Base-by-base conservation (phyloP, 2,329 filamentous ascomycete genomes). In the Botrytis medusae region DNA sequence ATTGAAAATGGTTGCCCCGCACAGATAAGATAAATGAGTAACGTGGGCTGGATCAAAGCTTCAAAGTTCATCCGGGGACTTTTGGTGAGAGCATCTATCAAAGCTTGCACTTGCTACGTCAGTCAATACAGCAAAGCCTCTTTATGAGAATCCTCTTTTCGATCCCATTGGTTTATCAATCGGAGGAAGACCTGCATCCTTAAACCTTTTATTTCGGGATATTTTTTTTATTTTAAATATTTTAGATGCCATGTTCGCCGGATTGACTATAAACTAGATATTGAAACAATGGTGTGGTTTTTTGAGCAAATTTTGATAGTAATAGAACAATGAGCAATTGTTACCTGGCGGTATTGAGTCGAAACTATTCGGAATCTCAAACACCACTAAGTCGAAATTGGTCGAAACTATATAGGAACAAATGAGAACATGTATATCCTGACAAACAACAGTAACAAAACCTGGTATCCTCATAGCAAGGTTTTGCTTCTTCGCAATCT, bases 11-110 rank as follows among this genome's bases (percentile, higher is more conserved):
- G 44, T 59, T 59, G 22, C 61, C 61, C 51, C 48, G 70, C 29
- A 72, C n/a, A 72, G 70, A 72, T 72, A 72, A 72, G 70, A 48
- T 37, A 71, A 44, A 37, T 64, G 44, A 42, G 16, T 40, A 71
- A 51, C 60, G 69, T 65, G 60, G 60, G 68, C 46, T 44, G 32
- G 8, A 29, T 54, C 25, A n/a, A 29, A 54, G 14, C 25, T n/a
- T 7, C 14, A 34, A n/a, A 65, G 1, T 25, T 37, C 29, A 22
- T 51, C 29, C 32, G 8, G 37, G 18, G 48, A n/a, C 29, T 51
- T 37, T 67, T 4, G 63, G 44, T n/a, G 44, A 37, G 25, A 63
- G n/a, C 40, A 32, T 29, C 16, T 44, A 22, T n/a, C 12, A 42
- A 40, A 42, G 6, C 60, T 40, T 29, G 60, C 60, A 62, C 60